A percentile compares a stretch with the other conserved stretches of the same genome.
These are phyloP conservation scores for Phytophthora quininea DNA, from an alignment of 352 stramenopile species.

Conservation along the genomic window DNA sequence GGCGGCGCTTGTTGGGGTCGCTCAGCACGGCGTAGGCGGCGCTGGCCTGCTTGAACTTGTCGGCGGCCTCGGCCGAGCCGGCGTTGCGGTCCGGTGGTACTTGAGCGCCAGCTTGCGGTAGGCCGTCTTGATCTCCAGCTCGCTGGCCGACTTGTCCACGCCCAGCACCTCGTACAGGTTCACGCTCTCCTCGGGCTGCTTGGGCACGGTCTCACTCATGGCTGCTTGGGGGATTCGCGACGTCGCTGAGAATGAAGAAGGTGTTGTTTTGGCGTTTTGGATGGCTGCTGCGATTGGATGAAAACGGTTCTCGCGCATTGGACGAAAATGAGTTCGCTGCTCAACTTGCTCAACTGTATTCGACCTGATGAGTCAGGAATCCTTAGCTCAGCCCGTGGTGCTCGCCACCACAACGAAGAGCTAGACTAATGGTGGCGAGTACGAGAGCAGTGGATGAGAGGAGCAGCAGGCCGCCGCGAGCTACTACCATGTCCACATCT, in stretches of 20 bases:
- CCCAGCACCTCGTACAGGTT: constrained; percentile 92
- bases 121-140: constrained; percentile 90
- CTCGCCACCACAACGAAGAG: too few relatives aligned
- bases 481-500: neutral
- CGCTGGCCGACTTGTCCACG: constrained; percentile 84
- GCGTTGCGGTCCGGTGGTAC: constrained; percentile 90
- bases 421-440: too few relatives aligned
- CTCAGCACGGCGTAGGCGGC: constrained; percentile 88
- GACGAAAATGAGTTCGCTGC: neutral
- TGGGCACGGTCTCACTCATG: constrained; percentile 64
- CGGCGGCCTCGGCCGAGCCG: constrained; percentile 72
- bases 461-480: too few relatives aligned
- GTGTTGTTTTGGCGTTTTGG: neutral
- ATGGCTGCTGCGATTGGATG: neutral
- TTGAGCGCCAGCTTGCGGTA: constrained; percentile 92
- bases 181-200: constrained; percentile 56
- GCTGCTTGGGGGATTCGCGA: neutral
- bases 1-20: constrained; percentile 87
- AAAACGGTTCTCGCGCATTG: neutral
- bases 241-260: neutral
- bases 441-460: too few relatives aligned
- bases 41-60: constrained; percentile 88
- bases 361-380: too few relatives aligned
- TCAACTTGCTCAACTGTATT: too few relatives aligned
- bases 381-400: too few relatives aligned